Conservation (phyloP, 73 alveolate species). For the Paramecium tetraurelia region DNA sequence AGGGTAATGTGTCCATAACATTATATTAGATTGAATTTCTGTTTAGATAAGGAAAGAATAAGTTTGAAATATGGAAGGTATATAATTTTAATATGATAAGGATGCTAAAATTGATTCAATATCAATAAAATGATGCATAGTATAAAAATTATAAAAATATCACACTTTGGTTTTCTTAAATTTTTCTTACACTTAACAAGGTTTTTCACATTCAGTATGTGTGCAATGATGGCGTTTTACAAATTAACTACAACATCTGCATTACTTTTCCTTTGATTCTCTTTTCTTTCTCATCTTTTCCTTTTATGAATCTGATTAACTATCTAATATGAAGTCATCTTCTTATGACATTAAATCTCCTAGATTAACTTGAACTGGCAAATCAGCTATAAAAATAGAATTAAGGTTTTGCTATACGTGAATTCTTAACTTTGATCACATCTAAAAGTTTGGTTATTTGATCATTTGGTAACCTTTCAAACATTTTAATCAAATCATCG, state of each 20-base stretch:
- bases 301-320: not conserved
- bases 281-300: not conserved
- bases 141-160: not conserved
- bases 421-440: not conserved
- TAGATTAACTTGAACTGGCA: not conserved
- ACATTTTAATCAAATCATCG: conserved; percentile 3
- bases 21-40: not conserved
- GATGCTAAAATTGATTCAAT: not conserved
- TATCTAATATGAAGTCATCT: not conserved
- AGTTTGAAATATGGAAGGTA: not conserved
- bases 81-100: not conserved
- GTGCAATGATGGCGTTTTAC: conserved; percentile 17
- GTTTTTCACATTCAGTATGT: conserved; percentile 3
- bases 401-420: not conserved
- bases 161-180: not conserved
- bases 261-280: conserved; percentile 36
- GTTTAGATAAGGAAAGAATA: not conserved
- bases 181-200: conserved; percentile 13
- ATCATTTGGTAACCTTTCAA: conserved; percentile 27
- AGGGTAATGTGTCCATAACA: not conserved
- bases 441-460: not conserved
- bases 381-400: conserved; percentile 4
- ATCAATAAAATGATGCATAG: not conserved
- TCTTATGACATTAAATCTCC: not conserved
- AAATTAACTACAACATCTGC: conserved; percentile 12